These are phyloP conservation scores for Microdochium trichocladiopsis DNA, from an alignment of 2,329 filamentous ascomycete genomes.

Conservation along the genomic window DNA sequence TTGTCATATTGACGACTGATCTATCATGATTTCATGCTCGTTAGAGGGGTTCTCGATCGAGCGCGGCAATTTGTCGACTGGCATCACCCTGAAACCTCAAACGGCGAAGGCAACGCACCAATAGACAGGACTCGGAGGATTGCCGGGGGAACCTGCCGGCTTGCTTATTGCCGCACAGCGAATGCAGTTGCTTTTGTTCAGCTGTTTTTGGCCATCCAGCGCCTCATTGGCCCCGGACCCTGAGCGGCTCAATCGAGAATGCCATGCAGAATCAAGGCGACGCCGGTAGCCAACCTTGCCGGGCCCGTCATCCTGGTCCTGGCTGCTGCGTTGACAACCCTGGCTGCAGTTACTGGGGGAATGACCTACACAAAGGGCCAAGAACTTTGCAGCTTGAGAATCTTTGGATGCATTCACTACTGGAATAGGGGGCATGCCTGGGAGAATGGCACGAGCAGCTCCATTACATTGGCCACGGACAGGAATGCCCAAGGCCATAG, in stretches of 20 bases:
- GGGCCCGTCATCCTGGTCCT: neutral
- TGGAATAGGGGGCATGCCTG: no score
- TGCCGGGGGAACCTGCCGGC: neutral
- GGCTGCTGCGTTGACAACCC: neutral
- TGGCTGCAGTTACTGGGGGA: neutral
- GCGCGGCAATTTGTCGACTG: neutral
- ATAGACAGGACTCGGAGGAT: neutral
- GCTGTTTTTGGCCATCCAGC: neutral
- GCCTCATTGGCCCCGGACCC: neutral
- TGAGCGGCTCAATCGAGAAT: neutral
- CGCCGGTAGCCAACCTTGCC: neutral
- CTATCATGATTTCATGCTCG: neutral
- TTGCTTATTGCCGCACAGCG: neutral
- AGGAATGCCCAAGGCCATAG: no score
- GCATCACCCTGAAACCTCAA: neutral
- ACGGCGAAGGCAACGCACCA: neutral
- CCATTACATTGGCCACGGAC: no score
- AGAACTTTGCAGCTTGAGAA: no score
- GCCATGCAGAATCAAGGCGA: neutral
- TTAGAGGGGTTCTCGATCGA: neutral
- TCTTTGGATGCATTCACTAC: no score
- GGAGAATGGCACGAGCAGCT: no score
- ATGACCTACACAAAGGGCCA: neutral
- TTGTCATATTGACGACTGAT: neutral
- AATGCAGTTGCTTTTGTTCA: neutral